Evolutionary conservation across 345 rosid species (phyloP).

Genomic region (Capsella bursapastoris): DNA sequence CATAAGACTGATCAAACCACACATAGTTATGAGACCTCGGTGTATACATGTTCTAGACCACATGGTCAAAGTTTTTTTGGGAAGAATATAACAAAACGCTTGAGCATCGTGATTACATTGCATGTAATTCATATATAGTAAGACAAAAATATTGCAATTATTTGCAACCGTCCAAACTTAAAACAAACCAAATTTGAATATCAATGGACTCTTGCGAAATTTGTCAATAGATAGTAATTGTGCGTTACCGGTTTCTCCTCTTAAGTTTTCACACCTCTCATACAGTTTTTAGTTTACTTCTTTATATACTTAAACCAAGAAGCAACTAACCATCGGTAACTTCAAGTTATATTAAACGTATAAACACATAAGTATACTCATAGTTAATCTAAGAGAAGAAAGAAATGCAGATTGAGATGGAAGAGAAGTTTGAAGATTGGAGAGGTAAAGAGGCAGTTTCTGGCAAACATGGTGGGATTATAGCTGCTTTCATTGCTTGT

Average conservation of each 20-base stretch:
- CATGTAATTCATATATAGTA: not conserved
- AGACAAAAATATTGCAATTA: slow-evolving; percentile 3
- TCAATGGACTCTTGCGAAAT: slow-evolving; percentile 15
- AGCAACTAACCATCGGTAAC: slow-evolving; percentile 18
- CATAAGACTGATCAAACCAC: too few relatives aligned
- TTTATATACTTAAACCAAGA: slow-evolving; percentile 24
- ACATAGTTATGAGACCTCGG: not conserved
- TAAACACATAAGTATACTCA: not conserved
- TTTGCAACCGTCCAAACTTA: slow-evolving; percentile 8
- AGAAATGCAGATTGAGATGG: slow-evolving; percentile 36
- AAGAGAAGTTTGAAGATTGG: slow-evolving; percentile 53
- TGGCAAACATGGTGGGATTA: slow-evolving; percentile 53
- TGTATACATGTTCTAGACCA: not conserved
- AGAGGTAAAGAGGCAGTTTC: slow-evolving; percentile 49
- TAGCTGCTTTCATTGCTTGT: slow-evolving; percentile 53
- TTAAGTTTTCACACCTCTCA: too few relatives aligned
- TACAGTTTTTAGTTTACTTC: not conserved
- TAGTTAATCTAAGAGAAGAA: not conserved
- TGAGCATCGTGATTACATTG: not conserved
- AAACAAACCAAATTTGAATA: not conserved
- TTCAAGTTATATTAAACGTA: slow-evolving; percentile 12
- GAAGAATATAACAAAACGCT: not conserved
- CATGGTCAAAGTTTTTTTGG: not conserved
- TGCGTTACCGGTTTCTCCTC: too few relatives aligned
- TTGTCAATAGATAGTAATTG: slow-evolving; percentile 17